Evolutionary conservation across 1,284 basidiomycete species (phyloP), one percentile per base, ranked within the genome.

Genomic region (Thecaphora thlaspeos): DNA sequence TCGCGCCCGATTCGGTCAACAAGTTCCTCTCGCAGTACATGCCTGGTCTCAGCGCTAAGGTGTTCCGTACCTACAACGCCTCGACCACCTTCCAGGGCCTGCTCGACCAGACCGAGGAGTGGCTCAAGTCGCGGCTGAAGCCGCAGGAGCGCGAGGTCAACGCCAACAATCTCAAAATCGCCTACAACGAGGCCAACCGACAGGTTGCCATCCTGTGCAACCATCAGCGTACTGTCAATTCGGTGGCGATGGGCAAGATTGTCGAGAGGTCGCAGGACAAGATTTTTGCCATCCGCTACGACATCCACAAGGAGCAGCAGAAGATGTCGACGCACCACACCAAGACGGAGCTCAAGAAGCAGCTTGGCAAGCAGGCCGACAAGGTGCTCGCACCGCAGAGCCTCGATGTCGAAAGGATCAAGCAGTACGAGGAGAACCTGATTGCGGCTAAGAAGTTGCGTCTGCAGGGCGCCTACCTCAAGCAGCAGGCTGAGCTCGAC

Each of bases 391-490:
- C 88, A 53, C 92, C 96, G 79, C 93, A 90, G 2, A 92, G 96
- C 75, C 78, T 98, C 41, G 93, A 97, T 58, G 90, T 93, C 23
- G 91, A 95, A 7, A 94, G 87, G 81, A 85, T 97, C 57, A 85
- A 81, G 44, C 82, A 85, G 62, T 86, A 94, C 74, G 95, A 98
- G 79, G 87, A 88, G 32, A 81, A 84, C 15, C 75, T 88, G 69
- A 75, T 78, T 43, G 39, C 53, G 14, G 70, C 68, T 45, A 78
- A 79, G 48, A 87, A 87, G 76, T 84, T 85, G 51, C 90, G 88
- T 73, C 89, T 94, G 57, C 81, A 90, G 7, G 70, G 74, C 19
- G 72, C 75, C n/a, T 80, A 79, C 45, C 92, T 96, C 76, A 89
- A 73, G 7, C 61, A 70, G 26, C 62, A 75, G 58, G 63, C 68